Base-by-base conservation (phyloP, 2,329 filamentous ascomycete species). In the Verticillium alfalfae region DNA sequence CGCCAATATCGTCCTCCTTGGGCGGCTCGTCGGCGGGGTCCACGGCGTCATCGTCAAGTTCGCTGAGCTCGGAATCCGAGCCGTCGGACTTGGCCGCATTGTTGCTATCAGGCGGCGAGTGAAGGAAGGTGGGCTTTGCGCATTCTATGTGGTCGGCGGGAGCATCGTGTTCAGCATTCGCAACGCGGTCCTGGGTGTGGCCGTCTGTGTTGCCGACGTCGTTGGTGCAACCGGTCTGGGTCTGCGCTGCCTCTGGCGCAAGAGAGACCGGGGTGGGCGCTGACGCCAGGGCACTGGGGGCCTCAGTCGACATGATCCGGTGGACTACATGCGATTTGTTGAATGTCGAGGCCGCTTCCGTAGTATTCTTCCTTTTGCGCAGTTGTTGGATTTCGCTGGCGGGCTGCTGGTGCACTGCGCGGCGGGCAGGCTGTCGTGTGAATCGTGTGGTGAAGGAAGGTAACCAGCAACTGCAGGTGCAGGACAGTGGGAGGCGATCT, bases 61-160 rank as follows among this genome's bases (percentile, higher is more conserved):
- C 87, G 75, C 86, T 88, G 37, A 89, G 77, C 71, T 89, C 87
- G 59, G 87, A 89, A 68, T 88, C 84, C 71, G 82, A 86, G 58
- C 75, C 79, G 68, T 87, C 84, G 64, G 84, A 79, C 70, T 85
- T 87, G 69, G 79, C 75, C 61, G 82, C 79, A 71, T 82, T 82
- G 74, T 87, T 87, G 71, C 83, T 87, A 68, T 88, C 85, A 58
- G 86, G 86, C 52, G 86, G 86, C 66, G 86, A 88, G 70, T 87
- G 81, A 61, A 88, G 75, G 67, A 84, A 84, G 63, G 73, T 76
- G 36, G 78, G 74, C 65, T 81, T 78, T 58, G 75, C 71, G 65
- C 72, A 72, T 63, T 76, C 71, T 62, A 70, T 68, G 62, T 72
- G 67, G 60, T 66, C 67, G 64, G 69, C 63, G 56, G 65, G 66